A percentile compares a stretch with the other conserved stretches of the same genome.
These are phyloP conservation scores for Fraxinus albicans DNA, from an alignment of 305 asterid species.

Conservation along the genomic window DNA sequence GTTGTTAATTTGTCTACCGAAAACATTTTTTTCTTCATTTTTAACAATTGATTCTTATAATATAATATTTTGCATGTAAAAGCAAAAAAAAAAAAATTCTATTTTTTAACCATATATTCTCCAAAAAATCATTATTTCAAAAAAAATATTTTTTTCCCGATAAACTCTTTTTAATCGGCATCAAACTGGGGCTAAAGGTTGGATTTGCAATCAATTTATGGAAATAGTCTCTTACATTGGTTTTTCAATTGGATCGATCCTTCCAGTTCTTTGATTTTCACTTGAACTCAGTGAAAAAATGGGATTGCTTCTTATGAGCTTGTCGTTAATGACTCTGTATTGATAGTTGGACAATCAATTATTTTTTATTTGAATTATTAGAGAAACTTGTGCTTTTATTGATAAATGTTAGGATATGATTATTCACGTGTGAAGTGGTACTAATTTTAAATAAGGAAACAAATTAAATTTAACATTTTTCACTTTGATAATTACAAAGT, in stretches of 20 bases:
- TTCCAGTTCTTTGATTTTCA: background rate
- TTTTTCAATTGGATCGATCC: background rate
- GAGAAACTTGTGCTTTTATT: background rate
- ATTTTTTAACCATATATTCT: too few relatives aligned
- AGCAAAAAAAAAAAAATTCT: too few relatives aligned
- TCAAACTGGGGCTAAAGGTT: conserved; percentile 41
- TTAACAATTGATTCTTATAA: too few relatives aligned
- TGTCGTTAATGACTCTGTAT: background rate
- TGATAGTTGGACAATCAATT: background rate
- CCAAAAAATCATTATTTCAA: too few relatives aligned
- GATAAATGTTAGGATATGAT: background rate
- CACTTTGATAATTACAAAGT: background rate
- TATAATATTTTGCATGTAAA: too few relatives aligned
- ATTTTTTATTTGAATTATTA: background rate
- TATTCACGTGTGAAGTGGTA: background rate
- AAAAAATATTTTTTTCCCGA: too few relatives aligned
- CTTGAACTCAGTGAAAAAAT: background rate
- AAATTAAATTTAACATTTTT: too few relatives aligned
- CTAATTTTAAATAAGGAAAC: background rate
- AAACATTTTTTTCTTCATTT: too few relatives aligned
- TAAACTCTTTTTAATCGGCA: too few relatives aligned
- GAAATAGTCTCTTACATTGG: conserved; percentile 49
- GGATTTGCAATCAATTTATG: conserved; percentile 40
- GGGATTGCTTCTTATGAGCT: background rate
- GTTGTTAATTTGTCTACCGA: too few relatives aligned